Evolutionary conservation across 2,329 filamentous ascomycete species (phyloP), one percentile per base, ranked within the genome.

Genomic region (Botrytis fabae): DNA sequence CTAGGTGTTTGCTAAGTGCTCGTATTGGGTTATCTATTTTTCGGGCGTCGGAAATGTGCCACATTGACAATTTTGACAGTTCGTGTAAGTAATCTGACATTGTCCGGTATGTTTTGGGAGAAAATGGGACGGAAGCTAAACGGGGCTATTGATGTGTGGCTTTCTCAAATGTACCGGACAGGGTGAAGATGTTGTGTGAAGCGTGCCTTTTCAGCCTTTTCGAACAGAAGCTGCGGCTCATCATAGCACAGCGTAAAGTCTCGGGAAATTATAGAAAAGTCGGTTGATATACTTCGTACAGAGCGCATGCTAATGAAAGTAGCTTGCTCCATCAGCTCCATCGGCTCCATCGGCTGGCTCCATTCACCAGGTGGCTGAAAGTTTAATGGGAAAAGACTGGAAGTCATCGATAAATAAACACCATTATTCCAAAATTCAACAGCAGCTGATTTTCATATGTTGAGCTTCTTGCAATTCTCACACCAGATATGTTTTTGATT

Each of bases 221-320:
- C 10, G 35, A 70, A 42, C 28, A 70, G 59, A 46, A 62, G 42
- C 32, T 62, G 68, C 42, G 68, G 57, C 68, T 63, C 54, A 48
- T 57, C n/a, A 28, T 46, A 8, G 57, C 54, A 63, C 51, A 32
- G 20, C 12, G 42, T 63, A 63, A 38, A 63, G 3, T 63, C 32
- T 51, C 22, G 9, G 18, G n/a, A 63, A 63, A 40, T 62, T 63
- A 18, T 51, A 42, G 16, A 8, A 28, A 40, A 40, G 57, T 51
- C 51, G 42, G 69, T 70, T 48, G 57, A 70, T 63, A 64, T 61
- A 40, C n/a, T 51, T 40, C 40, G 44, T 64, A 57, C 51, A 57
- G 51, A 28, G 51, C 18, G 18, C 25, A 57, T n/a, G 6, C 12
- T 54, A n/a, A n/a, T 54, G 2, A 54, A 54, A n/a, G 25, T 54